These are phyloP conservation scores for Funneliformis mosseae DNA, from an alignment of 192 early-diverging fungal genomes.

Conservation along the genomic window DNA sequence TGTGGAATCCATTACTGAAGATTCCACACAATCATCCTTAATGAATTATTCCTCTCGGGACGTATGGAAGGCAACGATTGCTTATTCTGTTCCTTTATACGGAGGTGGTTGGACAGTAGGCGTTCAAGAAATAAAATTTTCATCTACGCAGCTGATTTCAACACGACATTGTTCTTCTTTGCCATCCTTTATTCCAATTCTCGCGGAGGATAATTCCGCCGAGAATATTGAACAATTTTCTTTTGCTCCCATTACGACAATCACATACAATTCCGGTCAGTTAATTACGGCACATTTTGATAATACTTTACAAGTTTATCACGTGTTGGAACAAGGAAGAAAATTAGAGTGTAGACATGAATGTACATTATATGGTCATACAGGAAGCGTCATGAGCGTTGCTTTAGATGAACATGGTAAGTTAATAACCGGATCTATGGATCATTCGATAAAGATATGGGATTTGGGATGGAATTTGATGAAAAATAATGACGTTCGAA, in stretches of 20 bases:
- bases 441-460: constrained; percentile 54
- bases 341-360: constrained; percentile 38
- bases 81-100: constrained; percentile 39
- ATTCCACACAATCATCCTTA: background rate
- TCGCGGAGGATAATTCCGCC: background rate
- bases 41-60: background rate
- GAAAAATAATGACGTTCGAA: background rate
- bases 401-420: constrained; percentile 44
- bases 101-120: constrained; percentile 38
- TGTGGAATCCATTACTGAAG: constrained; percentile 19
- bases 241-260: constrained; percentile 39
- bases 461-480: constrained; percentile 34
- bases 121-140: constrained; percentile 38
- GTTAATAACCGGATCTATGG: constrained; percentile 46
- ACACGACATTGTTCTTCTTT: constrained; percentile 29
- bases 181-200: constrained; percentile 19
- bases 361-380: constrained; percentile 50
- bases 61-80: constrained; percentile 33
- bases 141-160: constrained; percentile 9
- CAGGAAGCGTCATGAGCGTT: constrained; percentile 50
- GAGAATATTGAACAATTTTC: background rate
- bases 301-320: constrained; percentile 52
- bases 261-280: constrained; percentile 42
- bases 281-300: constrained; percentile 51
- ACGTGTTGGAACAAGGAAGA: constrained; percentile 22